Evolutionary conservation across 805 yeast species (phyloP).

Genomic region (Spathaspora passalidarum): DNA sequence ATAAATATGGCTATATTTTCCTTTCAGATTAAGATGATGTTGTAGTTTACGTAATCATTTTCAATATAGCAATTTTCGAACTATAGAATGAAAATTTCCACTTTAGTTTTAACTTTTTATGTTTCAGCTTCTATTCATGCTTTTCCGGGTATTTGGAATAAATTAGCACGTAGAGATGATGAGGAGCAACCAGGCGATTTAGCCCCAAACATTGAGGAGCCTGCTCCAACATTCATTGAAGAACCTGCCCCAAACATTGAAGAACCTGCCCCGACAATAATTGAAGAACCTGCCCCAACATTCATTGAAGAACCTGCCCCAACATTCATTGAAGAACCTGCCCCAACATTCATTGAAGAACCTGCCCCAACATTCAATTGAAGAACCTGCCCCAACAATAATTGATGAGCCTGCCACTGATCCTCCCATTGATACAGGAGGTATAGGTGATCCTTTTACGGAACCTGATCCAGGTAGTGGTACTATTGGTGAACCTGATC

Average conservation of each 20-base stretch:
- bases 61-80: background rate
- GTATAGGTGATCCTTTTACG: too few relatives aligned
- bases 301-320: background rate
- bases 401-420: too few relatives aligned
- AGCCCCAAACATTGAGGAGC: constrained; percentile 1
- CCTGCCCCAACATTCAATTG: too few relatives aligned
- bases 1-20: background rate
- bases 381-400: too few relatives aligned
- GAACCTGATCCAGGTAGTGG: too few relatives aligned
- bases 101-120: constrained; percentile 11
- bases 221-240: constrained; percentile 1
- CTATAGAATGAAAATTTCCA: constrained; percentile 9
- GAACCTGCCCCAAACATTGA: constrained; percentile 3
- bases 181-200: constrained; percentile 4
- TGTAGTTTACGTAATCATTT: background rate
- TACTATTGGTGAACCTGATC: too few relatives aligned
- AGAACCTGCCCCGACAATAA: background rate
- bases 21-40: background rate
- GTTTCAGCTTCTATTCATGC: constrained; percentile 10
- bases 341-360: too few relatives aligned
- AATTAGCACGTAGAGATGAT: constrained; percentile 7
- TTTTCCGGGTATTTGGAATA: background rate
- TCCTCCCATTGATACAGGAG: too few relatives aligned
- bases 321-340: too few relatives aligned
- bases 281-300: background rate